Evolutionary conservation across 176 grass and related monocot species (phyloP), one percentile per base, ranked within the genome.

Genomic region (Phragmites australis): DNA sequence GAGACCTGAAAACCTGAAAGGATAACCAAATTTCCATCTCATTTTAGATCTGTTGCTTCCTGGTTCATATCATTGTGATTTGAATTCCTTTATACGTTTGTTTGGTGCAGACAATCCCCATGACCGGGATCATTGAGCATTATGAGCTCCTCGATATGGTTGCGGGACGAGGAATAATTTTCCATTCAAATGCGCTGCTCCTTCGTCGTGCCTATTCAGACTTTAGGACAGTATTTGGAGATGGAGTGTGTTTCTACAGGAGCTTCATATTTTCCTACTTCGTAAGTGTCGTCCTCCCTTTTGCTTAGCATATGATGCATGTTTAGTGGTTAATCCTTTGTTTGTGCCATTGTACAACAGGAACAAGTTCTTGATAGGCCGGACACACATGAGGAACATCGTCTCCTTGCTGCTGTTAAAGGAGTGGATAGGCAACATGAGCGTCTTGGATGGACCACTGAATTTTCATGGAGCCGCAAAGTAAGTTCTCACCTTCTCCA

Each of bases 221-320:
- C 73, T 43, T 83, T 65, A 72, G 74, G 32, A 74, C 18, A 1
- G 86, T 88, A 29, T 14, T 3, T 57, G 68, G 74, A 79, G 86
- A 88, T 41, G 80, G 74, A 19, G 86, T 83, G 41, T 79, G 86
- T 83, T 88, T 88, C 68, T 79, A 88, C 42, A 88, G 86, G 74
- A 83, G 86, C 74, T 88, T 88, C 80, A 83, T 88, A 74, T 83
- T 83, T 88, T 79, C 74, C 22, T 88, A 88, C 80, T 49, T 88
- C 3, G 86, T 88, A 83, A 57, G 73, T 83, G n/a, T 41, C 31
- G 57, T 58, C 27, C 49, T 26, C n/a, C n/a, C 16, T 60, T 40
- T 66, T 83, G 9, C 19, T 78, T 87, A 27, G 8, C 60, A 83
- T 49, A 79, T 1, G 29, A 88, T 78, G 18, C 30, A 25, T 47